Percentiles rank a stretch among this genome's conserved stretches.
Conservation (phyloP, 352 stramenopile species). For the Pythium aquatile region DNA sequence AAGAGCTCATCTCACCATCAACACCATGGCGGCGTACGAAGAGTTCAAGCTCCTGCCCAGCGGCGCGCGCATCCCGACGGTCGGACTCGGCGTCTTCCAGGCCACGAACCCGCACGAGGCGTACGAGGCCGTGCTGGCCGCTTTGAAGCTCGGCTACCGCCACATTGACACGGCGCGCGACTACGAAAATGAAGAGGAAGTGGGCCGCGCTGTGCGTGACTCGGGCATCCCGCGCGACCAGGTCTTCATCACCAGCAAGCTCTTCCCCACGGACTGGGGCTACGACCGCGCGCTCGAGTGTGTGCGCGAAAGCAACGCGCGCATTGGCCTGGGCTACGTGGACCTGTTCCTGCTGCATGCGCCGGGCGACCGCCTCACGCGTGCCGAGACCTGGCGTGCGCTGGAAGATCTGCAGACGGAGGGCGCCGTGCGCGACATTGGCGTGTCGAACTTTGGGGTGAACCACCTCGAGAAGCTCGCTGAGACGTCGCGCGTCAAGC, state of each 20-base stretch:
- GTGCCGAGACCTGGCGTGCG: slow-evolving; percentile 49
- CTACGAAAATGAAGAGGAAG: slow-evolving; percentile 87
- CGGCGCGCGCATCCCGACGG: slow-evolving; percentile 38
- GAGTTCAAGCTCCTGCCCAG: slow-evolving; percentile 39
- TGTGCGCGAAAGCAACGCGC: slow-evolving; percentile 43
- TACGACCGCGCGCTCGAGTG: slow-evolving; percentile 65
- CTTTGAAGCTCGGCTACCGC: slow-evolving; percentile 75
- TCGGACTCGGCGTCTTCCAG: slow-evolving; percentile 55
- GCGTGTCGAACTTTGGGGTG: slow-evolving; percentile 89
- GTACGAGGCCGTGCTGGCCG: slow-evolving; percentile 46
- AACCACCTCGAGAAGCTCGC: slow-evolving; percentile 81
- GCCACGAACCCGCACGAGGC: slow-evolving; percentile 34
- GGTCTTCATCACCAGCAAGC: slow-evolving; percentile 88
- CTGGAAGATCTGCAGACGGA: slow-evolving; percentile 46
- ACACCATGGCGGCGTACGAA: slow-evolving; percentile 16
- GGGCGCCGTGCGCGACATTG: slow-evolving; percentile 77
- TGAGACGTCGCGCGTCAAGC: slow-evolving; percentile 47
- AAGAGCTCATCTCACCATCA: neutral
- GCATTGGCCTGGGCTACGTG: slow-evolving; percentile 68
- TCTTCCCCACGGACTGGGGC: slow-evolving; percentile 60
- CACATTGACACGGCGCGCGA: slow-evolving; percentile 88
- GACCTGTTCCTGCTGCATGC: slow-evolving; percentile 83
- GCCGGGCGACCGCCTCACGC: slow-evolving; percentile 42
- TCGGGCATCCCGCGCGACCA: slow-evolving; percentile 66
- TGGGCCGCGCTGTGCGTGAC: slow-evolving; percentile 69